Conservation (phyloP, 2,329 filamentous ascomycete species). For the Pseudogymnoascus sp. region DNA sequence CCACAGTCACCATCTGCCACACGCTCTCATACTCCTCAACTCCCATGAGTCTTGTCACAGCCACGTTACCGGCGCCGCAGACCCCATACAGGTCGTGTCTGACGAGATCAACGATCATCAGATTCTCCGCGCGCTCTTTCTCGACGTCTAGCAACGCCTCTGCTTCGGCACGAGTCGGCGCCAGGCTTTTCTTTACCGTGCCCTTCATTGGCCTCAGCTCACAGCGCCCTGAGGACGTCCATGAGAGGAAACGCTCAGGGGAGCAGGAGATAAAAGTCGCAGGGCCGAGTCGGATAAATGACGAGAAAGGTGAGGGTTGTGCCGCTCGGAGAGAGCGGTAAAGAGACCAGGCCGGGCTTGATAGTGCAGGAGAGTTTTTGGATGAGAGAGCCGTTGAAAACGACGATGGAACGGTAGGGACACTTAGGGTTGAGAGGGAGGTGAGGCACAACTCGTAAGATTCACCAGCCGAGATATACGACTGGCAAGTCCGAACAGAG, state of each 20-base stretch:
- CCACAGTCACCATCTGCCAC: slow-evolving; percentile 83
- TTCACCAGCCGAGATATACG: slow-evolving; percentile 30
- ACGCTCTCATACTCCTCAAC: slow-evolving; percentile 89
- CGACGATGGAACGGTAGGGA: background rate
- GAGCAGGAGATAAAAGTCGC: slow-evolving; percentile 73
- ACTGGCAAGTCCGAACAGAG: slow-evolving; percentile 29
- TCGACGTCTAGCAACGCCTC: slow-evolving; percentile 64
- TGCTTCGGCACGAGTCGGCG: slow-evolving; percentile 62
- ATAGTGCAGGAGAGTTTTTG: slow-evolving; percentile 3
- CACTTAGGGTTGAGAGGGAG: slow-evolving; percentile 23
- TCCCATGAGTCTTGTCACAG: slow-evolving; percentile 68
- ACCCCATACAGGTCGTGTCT: slow-evolving; percentile 86
- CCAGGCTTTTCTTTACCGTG: slow-evolving; percentile 71
- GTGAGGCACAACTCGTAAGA: slow-evolving; percentile 36
- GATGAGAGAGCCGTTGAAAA: background rate
- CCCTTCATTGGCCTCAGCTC: slow-evolving; percentile 94
- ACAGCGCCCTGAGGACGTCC: slow-evolving; percentile 50
- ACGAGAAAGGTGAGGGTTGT: slow-evolving; percentile 48
- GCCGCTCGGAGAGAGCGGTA: slow-evolving; percentile 24
- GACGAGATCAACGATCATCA: slow-evolving; percentile 98
- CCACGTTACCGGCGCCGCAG: slow-evolving; percentile 64
- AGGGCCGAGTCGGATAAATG: slow-evolving; percentile 62
- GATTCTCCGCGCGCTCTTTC: slow-evolving; percentile 90
- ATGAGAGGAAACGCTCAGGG: slow-evolving; percentile 80
- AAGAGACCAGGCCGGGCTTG: slow-evolving; percentile 21